Base-by-base conservation (phyloP, 306 rosid species). In the Echinosophora koreensis region DNA sequence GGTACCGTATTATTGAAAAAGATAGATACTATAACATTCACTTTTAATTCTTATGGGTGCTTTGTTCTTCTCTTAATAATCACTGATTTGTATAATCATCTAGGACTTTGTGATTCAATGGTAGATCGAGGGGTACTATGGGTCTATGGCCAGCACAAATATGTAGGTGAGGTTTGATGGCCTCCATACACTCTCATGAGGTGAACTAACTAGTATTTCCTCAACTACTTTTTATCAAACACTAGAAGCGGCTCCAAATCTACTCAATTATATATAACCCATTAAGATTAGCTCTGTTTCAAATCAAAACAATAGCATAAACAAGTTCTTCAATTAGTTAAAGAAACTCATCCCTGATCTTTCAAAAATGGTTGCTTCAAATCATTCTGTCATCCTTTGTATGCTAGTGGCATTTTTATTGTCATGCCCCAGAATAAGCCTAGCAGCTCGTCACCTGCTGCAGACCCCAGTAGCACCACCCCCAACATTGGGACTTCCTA, bases 391-490 rank as follows among this genome's bases (percentile, higher is more conserved):
- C 61, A 28, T 34, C 42, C 5, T 66, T 7, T 67, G 28, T 0
- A 28, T 77, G 68, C n/a, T 68, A 27, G 55, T 77, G 17, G 51
- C 69, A 15, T 6, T 77, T 8, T 14, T 68, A 1, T 27, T 77
- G 50, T 66, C 84, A 64, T 56, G 86, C 77, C 55, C 70, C 22
- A 38, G 50, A 44, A 58, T 58, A 50, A 82, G 66, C 66, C 11
- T 54, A 1, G 88, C 69, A 2, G 79, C 69, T 44, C 66, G 86
- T 11, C 69, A 69, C 59, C 80, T 85, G 5, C 46, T 85, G 30
- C 77, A 66, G 39, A 65, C 86, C 13, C 68, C 66, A 0, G 68
- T 73, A 18, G 42, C 79, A 74, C 79, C 84, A 75, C 69, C 74
- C 9, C 58, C 84, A 13, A 14, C 77, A 15, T 68, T 68, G 57